Evolutionary conservation across 345 rosid species (phyloP), one percentile per base, ranked within the genome.

Genomic region (Citrus sinensis): DNA sequence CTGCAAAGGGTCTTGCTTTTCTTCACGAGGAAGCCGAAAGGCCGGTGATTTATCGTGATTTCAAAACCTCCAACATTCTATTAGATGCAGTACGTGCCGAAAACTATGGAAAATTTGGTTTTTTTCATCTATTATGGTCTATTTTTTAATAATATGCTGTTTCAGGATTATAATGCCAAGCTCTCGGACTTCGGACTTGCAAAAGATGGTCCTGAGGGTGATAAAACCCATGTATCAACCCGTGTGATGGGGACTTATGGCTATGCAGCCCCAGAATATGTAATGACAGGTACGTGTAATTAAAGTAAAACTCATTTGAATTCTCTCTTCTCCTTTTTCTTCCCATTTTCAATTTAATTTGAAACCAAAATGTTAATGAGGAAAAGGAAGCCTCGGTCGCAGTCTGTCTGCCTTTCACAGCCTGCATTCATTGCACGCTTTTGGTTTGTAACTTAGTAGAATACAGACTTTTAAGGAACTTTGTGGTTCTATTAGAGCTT

Each of bases 191-290:
- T 95, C 73, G 99, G 99, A 84, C 97, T 95, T 78, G 99, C 99
- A 20, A 95, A 95, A 85, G 98, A 95, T 82, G 99, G 94, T 82
- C 99, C 99, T 27, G 98, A 95, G 81, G 99, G 95, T 75, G 99
- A 93, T 66, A 92, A 95, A 85, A 95, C 99, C 25, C 99, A 95
- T 84, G 99, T 95, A 42, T 95, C 99, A 35, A 95, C 99, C 67
- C 92, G 98, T 24, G 98, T 95, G 62, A 95, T 95, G 98, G 99
- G 98, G 63, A 95, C 99, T 14, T 92, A 95, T 79, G 99, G 99
- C 32, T 95, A 95, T 71, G 99, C 99, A 49, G 99, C 99, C 55
- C 99, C 99, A 0, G 98, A 95, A 85, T 95, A 95, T 81, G 99
- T 95, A 67, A 95, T 95, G 99, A 96, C 97, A 5, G 99, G 99